Base-by-base conservation (phyloP, 768 basidiomycete species). In the Fomitopsis serialis region DNA sequence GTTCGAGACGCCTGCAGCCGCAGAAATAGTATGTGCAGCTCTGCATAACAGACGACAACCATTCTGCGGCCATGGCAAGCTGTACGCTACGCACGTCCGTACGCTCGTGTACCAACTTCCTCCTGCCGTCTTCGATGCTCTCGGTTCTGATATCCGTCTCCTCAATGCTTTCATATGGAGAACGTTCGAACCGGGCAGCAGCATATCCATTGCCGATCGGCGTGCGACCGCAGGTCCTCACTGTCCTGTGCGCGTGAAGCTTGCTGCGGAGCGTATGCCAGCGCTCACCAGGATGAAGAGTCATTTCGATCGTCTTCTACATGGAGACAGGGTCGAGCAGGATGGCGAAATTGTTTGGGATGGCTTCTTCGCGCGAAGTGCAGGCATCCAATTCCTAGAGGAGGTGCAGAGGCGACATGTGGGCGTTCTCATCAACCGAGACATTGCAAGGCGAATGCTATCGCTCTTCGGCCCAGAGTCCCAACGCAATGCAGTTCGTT, bases 301-400 rank as follows among this genome's bases (percentile, higher is more conserved):
- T 2, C 74, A 82, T 56, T 74, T 89, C 21, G 85, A 88, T 61
- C 72, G 72, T n/a, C 69, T 85, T 11, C 61, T 85, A 0, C 77
- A 74, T 2, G 88, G 89, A 0, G 84, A 90, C 57, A 68, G 76
- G 2, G 64, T 88, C 32, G 72, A 67, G 24, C 60, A 77, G 17
- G 74, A 80, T 43, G 79, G 76, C 25, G 76, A 77, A 37, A 68
- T 74, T 1, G 68, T 78, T 8, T 92, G 88, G 88, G 84, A 90
- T 54, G 69, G 73, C 3, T 89, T 80, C 66, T 84, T 92, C 55
- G 61, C 62, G 21, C 57, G 71, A 3, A 53, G 58, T 0, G 66
- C 66, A 6, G 86, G 86, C 0, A 37, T 45, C 0, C 21, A 13
- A 0, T 89, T 77, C 62, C 49, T 91, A 45, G 58, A 68, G 0